Base-by-base conservation (phyloP, 2,329 filamentous ascomycete species). In the Paecilomyces niveus region DNA sequence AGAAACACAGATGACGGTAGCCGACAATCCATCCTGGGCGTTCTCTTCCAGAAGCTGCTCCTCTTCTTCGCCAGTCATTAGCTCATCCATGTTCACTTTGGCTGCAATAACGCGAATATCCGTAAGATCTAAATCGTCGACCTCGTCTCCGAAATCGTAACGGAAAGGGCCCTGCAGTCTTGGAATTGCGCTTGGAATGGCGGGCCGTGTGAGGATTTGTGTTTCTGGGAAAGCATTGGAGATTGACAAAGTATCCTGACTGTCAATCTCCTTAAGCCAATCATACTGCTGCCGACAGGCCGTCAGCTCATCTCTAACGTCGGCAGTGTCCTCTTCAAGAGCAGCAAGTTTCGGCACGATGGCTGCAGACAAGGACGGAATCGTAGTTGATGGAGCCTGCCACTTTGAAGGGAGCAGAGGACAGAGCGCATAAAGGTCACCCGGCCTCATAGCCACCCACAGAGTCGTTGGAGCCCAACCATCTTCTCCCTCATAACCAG, bases 391-490 rank as follows among this genome's bases (percentile, higher is more conserved):
- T 13, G 88, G 86, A 24, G 89, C 86, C 24, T 89, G 85, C 92
- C 93, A 97, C 66, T 88, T 90, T 55, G 86, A 86, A 0, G 94
- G 94, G 32, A 99, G 79, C 49, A 99, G 81, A 1, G 94, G 94
- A 70, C 92, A 97, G 8, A 99, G 79, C 1, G 93, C 92, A 69
- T 99, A 99, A 5, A 97, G 83, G 69, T 97, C 92, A 3, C 94
- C 94, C 60, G 91, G 89, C 39, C 86, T 85, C 89, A 97, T 99
- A n/a, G 92, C 92, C 55, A 97, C 79, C 90, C 93, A 99, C 10
- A 99, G 80, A 0, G 94, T 97, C 89, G 97, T 97, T 9, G 92
- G 86, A 7, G 92, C 89, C 94, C 94, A 99, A 1, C 83, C 83
- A 67, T 85, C 80, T 63, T 86, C 83, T 39, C 81, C 82, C 57